Evolutionary conservation across 108 stramenopile species (phyloP).

Genomic region (Skeletonema marinoi): DNA sequence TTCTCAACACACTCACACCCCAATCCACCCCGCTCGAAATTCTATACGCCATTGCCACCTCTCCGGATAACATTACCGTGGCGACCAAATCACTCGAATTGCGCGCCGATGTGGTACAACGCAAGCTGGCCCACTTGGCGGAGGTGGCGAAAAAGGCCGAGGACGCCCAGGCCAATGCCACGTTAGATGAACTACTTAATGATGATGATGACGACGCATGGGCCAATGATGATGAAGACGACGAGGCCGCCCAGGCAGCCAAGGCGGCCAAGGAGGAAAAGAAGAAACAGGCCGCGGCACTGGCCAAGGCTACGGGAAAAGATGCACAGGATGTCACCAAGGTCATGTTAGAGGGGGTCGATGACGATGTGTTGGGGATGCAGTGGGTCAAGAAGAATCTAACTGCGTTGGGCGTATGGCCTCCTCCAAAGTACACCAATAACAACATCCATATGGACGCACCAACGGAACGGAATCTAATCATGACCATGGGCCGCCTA

Average conservation of each 20-base stretch:
- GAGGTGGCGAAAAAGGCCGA: conserved; percentile 21
- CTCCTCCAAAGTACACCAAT: too few species aligned
- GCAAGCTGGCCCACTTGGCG: conserved; percentile 32
- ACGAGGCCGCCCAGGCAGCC: conserved; percentile 55
- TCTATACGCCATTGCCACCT: conserved; percentile 65
- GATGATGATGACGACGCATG: conserved; percentile 54
- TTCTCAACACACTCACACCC: conserved; percentile 35
- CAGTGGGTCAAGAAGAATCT: too few species aligned
- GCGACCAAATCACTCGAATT: conserved; percentile 42
- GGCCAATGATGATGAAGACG: conserved; percentile 73
- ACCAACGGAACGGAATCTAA: too few species aligned
- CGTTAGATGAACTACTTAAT: conserved; percentile 56
- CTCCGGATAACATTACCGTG: conserved; percentile 63
- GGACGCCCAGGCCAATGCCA: conserved; percentile 17
- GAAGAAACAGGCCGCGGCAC: conserved; percentile 55
- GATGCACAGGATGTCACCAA: conserved; percentile 32
- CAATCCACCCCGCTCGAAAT: conserved; percentile 67
- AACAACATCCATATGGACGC: too few species aligned
- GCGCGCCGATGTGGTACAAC: too few species aligned
- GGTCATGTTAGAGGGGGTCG: conserved; percentile 73
- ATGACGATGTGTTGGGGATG: conserved; percentile 83
- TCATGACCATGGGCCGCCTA: too few species aligned
- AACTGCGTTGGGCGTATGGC: too few species aligned
- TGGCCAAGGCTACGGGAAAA: conserved; percentile 66
- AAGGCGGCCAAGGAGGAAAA: conserved; percentile 67